These are phyloP conservation scores for Macrophomina phaseolina DNA, from an alignment of 2,329 filamentous ascomycete genomes.

Conservation along the genomic window DNA sequence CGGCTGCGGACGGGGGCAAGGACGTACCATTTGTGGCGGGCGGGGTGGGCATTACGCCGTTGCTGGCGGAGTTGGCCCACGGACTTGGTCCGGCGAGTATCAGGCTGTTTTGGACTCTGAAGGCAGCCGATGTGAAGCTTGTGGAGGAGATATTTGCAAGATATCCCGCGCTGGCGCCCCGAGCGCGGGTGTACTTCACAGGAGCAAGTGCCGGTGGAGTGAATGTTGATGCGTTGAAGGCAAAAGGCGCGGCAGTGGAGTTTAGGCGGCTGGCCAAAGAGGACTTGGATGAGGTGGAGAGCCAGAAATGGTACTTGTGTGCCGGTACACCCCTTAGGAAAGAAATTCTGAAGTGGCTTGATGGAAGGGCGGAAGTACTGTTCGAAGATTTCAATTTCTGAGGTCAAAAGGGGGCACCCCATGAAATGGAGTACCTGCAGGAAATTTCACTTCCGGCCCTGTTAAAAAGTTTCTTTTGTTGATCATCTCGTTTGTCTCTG, in stretches of 20 bases:
- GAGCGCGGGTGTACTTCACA: conserved; percentile 70
- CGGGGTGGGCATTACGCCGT: conserved; percentile 82
- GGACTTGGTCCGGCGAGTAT: conserved; percentile 55
- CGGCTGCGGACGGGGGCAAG: conserved; percentile 27
- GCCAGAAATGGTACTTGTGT: conserved; percentile 64
- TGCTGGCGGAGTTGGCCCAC: conserved; percentile 69
- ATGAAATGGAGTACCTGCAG: too few relatives aligned
- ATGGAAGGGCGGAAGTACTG: conserved; percentile 48
- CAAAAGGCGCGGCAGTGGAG: conserved; percentile 35
- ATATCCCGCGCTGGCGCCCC: conserved; percentile 57
- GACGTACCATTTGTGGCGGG: conserved; percentile 69
- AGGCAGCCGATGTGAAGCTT: conserved; percentile 65
- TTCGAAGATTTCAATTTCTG: conserved; percentile 60
- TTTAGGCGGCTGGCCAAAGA: conserved; percentile 53
- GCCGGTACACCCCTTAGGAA: conserved; percentile 58
- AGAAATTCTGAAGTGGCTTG: conserved; percentile 55
- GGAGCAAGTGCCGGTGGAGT: conserved; percentile 43
- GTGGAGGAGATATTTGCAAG: conserved; percentile 64
- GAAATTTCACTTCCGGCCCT: too few relatives aligned
- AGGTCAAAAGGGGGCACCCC: neutral
- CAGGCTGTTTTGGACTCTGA: conserved; percentile 71
- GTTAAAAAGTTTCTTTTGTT: too few relatives aligned
- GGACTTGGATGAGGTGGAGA: conserved; percentile 44
- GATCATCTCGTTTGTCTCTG: too few relatives aligned
- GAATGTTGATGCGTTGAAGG: conserved; percentile 45